Conservation (phyloP, 192 early-diverging fungal genomes). For the Chytriomyces confervae region DNA sequence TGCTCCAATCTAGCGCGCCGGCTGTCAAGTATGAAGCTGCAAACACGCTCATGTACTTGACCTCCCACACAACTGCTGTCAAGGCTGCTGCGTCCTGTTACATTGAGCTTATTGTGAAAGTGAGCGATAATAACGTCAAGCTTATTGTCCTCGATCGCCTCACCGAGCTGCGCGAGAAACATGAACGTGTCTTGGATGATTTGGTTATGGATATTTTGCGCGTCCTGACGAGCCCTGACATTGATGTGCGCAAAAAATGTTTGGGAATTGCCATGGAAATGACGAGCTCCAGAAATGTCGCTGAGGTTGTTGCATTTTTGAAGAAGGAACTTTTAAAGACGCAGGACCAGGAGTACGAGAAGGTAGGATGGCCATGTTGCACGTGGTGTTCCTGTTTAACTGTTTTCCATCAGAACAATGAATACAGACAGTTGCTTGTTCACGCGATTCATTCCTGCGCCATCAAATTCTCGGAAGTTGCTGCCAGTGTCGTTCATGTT, state of each 20-base stretch:
- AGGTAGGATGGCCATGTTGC: constrained; percentile 47
- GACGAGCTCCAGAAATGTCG: constrained; percentile 87
- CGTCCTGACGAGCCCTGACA: constrained; percentile 82
- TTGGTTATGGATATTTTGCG: constrained; percentile 97
- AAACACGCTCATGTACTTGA: constrained; percentile 84
- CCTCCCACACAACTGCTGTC: constrained; percentile 86
- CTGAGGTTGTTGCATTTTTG: constrained; percentile 88
- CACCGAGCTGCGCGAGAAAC: constrained; percentile 85
- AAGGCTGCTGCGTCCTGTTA: constrained; percentile 92
- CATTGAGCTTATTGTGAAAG: constrained; percentile 89
- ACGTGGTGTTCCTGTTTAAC: no score
- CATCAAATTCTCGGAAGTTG: constrained; percentile 94
- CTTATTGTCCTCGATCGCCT: constrained; percentile 93
- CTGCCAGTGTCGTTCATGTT: constrained; percentile 93
- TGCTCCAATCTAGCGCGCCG: constrained; percentile 79
- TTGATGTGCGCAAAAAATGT: constrained; percentile 91
- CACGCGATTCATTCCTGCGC: constrained; percentile 96
- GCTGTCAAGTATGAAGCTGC: constrained; percentile 99
- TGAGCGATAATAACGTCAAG: constrained; percentile 98
- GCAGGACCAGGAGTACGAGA: constrained; percentile 87
- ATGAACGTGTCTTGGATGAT: constrained; percentile 88
- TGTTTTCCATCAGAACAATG: constrained; percentile 67
- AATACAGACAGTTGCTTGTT: constrained; percentile 94
- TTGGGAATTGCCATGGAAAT: constrained; percentile 90
- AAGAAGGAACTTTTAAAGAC: constrained; percentile 97